phyloP scores from a whole-genome alignment of 768 basidiomycete genomes.

The Hygrocybe punicea region DNA sequence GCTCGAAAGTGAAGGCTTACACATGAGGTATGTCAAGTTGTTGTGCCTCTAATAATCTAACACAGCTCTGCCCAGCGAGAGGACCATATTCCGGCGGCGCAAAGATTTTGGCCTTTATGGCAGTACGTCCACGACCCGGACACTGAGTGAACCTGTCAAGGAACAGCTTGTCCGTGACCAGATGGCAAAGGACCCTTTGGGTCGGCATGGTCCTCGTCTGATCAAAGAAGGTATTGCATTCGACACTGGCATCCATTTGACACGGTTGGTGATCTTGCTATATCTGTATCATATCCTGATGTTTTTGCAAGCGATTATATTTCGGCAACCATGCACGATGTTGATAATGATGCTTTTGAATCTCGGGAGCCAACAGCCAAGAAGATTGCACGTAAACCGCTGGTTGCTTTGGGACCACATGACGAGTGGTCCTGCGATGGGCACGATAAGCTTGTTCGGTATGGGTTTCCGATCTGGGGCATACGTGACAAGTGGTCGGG shows the following conservation, averaged over 20 bases:
- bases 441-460: constrained; percentile 31
- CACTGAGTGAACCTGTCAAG: constrained; percentile 28
- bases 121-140: constrained; percentile 28
- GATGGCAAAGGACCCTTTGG: constrained; percentile 33
- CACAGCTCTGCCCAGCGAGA: constrained; percentile 22
- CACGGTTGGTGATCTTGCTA: constrained; percentile 15
- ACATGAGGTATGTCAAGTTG: not conserved
- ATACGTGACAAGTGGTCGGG: constrained; percentile 24
- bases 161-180: constrained; percentile 35
- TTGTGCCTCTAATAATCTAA: no score
- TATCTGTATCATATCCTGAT: not conserved
- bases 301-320: constrained; percentile 12
- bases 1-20: not conserved
- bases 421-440: constrained; percentile 35
- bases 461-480: constrained; percentile 33
- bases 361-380: constrained; percentile 25
- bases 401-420: constrained; percentile 25
- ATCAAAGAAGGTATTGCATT: constrained; percentile 30
- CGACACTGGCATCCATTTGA: constrained; percentile 34
- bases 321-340: constrained; percentile 16
- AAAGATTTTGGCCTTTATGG: constrained; percentile 28
- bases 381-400: constrained; percentile 15
- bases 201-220: constrained; percentile 25
- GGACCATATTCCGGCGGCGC: constrained; percentile 28
- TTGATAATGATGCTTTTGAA: constrained; percentile 24